A percentile compares a stretch with the other conserved stretches of the same genome.
Conservation (phyloP, 768 basidiomycete genomes). For the Auricularia heimuer region DNA sequence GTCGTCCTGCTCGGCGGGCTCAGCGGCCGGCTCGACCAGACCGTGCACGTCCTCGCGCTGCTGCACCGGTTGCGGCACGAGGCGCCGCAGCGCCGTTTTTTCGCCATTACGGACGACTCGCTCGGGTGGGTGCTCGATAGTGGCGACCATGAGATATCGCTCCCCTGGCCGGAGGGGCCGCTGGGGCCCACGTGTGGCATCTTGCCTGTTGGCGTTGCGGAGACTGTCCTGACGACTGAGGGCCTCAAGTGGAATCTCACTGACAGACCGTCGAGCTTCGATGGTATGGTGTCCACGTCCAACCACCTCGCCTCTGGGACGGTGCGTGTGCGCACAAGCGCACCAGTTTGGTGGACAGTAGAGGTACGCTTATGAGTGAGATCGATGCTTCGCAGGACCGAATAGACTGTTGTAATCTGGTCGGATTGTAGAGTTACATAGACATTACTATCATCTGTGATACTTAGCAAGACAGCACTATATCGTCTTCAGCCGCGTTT, state of each 20-base stretch:
- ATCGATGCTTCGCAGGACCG: too few relatives aligned
- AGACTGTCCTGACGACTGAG: constrained; percentile 64
- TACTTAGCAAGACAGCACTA: too few relatives aligned
- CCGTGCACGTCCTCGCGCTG: constrained; percentile 78
- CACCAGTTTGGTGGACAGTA: constrained; percentile 88
- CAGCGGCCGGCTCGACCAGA: constrained; percentile 88
- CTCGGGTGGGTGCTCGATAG: constrained; percentile 80
- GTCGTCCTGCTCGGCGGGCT: constrained; percentile 81
- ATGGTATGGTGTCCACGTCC: constrained; percentile 82
- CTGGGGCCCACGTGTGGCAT: constrained; percentile 89
- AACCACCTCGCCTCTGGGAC: constrained; percentile 76
- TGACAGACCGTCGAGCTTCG: constrained; percentile 63
- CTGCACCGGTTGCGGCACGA: constrained; percentile 44
- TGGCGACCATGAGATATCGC: constrained; percentile 31
- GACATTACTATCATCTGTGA: too few relatives aligned
- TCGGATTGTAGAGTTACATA: too few relatives aligned
- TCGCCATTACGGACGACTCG: constrained; percentile 82
- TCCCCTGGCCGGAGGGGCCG: constrained; percentile 14
- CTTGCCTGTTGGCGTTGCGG: constrained; percentile 80
- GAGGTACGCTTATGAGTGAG: constrained; percentile 34
- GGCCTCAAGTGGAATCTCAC: constrained; percentile 87
- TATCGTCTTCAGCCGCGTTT: too few relatives aligned
- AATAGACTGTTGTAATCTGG: too few relatives aligned
- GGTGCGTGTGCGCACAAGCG: constrained; percentile 58
- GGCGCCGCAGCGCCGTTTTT: constrained; percentile 48